Conservation (phyloP, 768 basidiomycete genomes). For the Leccinum sublutescens region DNA sequence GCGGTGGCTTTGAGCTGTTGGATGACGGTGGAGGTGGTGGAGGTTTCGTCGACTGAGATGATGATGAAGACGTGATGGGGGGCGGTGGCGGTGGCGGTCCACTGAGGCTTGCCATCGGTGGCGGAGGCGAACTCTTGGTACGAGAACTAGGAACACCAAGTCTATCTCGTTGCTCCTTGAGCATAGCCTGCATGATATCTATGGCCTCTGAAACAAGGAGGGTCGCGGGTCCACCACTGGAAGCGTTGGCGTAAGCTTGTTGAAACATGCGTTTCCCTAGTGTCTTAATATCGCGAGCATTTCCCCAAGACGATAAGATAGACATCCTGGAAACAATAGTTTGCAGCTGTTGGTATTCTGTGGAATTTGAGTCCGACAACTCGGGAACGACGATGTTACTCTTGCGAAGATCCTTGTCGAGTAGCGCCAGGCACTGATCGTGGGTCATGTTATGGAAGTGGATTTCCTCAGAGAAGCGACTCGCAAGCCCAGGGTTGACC, state of each 20-base stretch:
- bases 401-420: slow-evolving; percentile 48
- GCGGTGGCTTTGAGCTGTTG: background rate
- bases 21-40: slow-evolving; percentile 12
- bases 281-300: slow-evolving; percentile 62
- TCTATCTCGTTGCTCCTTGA: slow-evolving; percentile 20
- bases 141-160: slow-evolving; percentile 22
- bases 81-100: slow-evolving; percentile 25
- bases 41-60: slow-evolving; percentile 21
- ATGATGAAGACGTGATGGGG: slow-evolving; percentile 19
- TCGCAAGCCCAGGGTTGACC: slow-evolving; percentile 62
- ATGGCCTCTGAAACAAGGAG: slow-evolving; percentile 5
- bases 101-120: slow-evolving; percentile 18
- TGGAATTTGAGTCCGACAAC: slow-evolving; percentile 17
- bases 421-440: slow-evolving; percentile 47
- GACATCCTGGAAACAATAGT: slow-evolving; percentile 39
- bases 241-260: slow-evolving; percentile 13
- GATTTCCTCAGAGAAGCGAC: slow-evolving; percentile 65
- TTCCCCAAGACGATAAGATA: slow-evolving; percentile 58
- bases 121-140: slow-evolving; percentile 4
- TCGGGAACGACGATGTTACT: slow-evolving; percentile 38
- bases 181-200: slow-evolving; percentile 15
- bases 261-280: slow-evolving; percentile 33
- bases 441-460: slow-evolving; percentile 51
- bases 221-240: background rate
- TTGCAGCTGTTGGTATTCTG: slow-evolving; percentile 12